phyloP scores from a whole-genome alignment of 2,329 filamentous ascomycete species.

The Decorospora gaudefroyi region DNA sequence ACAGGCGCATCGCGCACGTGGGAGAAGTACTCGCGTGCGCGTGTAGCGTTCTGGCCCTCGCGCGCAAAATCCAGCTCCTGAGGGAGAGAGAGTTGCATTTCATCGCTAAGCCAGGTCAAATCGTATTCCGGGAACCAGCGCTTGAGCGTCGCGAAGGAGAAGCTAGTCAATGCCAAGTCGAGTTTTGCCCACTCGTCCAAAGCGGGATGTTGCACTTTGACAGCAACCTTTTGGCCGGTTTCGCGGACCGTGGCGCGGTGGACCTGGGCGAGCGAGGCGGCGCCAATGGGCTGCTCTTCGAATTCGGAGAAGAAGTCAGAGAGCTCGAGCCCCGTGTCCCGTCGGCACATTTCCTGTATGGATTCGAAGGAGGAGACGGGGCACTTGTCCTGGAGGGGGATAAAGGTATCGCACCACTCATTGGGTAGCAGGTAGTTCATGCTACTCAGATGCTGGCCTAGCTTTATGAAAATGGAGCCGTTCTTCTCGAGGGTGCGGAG shows the following conservation, averaged over 20 bases:
- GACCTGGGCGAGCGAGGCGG: conserved; percentile 92
- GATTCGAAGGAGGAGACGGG: conserved; percentile 88
- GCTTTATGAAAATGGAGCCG: conserved; percentile 97
- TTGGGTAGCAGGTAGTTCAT: conserved; percentile 91
- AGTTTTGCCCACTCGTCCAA: conserved; percentile 88
- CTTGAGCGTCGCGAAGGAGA: conserved; percentile 88
- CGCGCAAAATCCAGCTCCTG: conserved; percentile 87
- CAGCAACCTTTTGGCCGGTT: conserved; percentile 83
- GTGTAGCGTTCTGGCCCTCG: conserved; percentile 81
- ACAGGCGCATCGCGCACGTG: conserved; percentile 75
- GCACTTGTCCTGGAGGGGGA: conserved; percentile 93
- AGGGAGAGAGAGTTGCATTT: conserved; percentile 89
- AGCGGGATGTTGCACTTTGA: conserved; percentile 93
- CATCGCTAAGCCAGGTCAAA: conserved; percentile 89
- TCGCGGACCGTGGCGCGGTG: conserved; percentile 84
- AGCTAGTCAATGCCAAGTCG: conserved; percentile 82
- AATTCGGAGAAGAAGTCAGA: conserved; percentile 88
- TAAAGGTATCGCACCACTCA: conserved; percentile 95
- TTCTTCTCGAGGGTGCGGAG: conserved; percentile 89
- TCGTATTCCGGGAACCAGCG: conserved; percentile 97
- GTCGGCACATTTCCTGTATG: conserved; percentile 81
- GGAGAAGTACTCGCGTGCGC: conserved; percentile 80
- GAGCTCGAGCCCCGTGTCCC: conserved; percentile 78
- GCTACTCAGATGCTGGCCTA: conserved; percentile 93
- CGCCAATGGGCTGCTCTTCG: conserved; percentile 77